Base-by-base conservation (phyloP, 306 rosid genomes). In the Pyrus pyrifolia region DNA sequence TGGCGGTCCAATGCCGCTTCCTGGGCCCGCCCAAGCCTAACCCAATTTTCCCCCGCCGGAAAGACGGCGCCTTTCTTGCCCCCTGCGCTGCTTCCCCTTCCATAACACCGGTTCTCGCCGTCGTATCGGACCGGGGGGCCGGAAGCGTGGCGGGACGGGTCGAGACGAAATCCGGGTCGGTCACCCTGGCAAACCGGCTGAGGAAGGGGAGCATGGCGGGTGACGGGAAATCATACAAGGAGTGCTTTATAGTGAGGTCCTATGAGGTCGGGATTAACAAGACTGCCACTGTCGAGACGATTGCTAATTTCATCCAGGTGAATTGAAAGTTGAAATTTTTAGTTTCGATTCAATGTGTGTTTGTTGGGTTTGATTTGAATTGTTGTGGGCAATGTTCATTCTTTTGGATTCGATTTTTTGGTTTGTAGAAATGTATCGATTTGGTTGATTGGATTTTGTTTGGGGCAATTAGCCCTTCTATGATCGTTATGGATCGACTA, bases 261-360 rank as follows among this genome's bases (percentile, higher is more conserved):
- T 95, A 95, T 69, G 98, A 95, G 87, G 98, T 92, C 64, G 98
- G 98, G 80, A 89, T 95, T 67, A 92, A 92, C 81, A 95, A 92
- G 80, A 95, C 97, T 63, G 98, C 97, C 15, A 95, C 97, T 27
- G 97, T 95, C 51, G 98, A 95, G 86, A 95, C 97, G 70, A 90
- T 95, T 72, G 98, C 98, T 12, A 95, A 95, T 90, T 88, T 95
- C 45, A 82, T 92, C 78, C 98, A 95, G 98, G 98, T 95, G 25
- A 21, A 23, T 35, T 66, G 70, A 9, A 42, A 0, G 45, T 21
- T 52, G 65, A 35, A 69, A 46, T 0, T 13, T 69, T 76, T 2
- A 25, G 12, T 45, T 52, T 51, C 64, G 62, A 11, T 25, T 78
- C 68, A 22, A 35, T 18, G 13, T 19, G 33, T 44, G 1, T 23